Percentiles rank a stretch among this genome's conserved stretches.
Evolutionary conservation across 116 monocot genomes (phyloP).

Genomic region (Zostera marina): DNA sequence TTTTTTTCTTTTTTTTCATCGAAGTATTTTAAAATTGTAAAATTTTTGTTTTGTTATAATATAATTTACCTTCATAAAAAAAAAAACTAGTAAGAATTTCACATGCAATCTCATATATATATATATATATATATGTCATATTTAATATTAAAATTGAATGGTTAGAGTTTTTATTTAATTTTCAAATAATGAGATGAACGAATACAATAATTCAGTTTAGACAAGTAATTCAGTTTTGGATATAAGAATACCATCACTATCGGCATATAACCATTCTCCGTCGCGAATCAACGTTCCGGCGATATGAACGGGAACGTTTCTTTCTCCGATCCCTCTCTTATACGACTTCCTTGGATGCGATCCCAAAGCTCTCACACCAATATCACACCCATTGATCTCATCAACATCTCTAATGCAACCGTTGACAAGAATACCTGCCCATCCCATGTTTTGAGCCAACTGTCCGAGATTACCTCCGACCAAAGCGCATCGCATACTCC

Average conservation of each 20-base stretch:
- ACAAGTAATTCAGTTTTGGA: slow-evolving; percentile 25
- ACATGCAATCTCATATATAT: too few species aligned
- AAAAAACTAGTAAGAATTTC: too few species aligned
- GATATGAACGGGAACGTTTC: slow-evolving; percentile 22
- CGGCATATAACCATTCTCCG: slow-evolving; percentile 60
- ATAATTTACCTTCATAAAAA: too few species aligned
- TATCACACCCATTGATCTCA: slow-evolving; percentile 39
- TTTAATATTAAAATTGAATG: too few species aligned
- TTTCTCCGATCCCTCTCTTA: slow-evolving; percentile 49
- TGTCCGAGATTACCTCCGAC: slow-evolving; percentile 42
- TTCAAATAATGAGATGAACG: too few species aligned
- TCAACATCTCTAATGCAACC: slow-evolving; percentile 57
- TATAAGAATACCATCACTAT: slow-evolving; percentile 52
- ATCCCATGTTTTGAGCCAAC: slow-evolving; percentile 42
- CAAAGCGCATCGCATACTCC: slow-evolving; percentile 46
- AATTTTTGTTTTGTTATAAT: too few species aligned
- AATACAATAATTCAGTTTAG: too few species aligned
- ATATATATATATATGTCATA: too few species aligned
- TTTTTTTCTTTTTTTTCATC: too few species aligned
- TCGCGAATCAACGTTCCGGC: slow-evolving; percentile 24
- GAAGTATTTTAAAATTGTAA: too few species aligned
- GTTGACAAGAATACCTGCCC: slow-evolving; percentile 45
- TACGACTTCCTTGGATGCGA: slow-evolving; percentile 39
- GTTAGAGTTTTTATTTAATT: too few species aligned
- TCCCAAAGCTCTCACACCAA: slow-evolving; percentile 38